Conservation (phyloP, 768 basidiomycete genomes). For the Butyriboletus loyo region DNA sequence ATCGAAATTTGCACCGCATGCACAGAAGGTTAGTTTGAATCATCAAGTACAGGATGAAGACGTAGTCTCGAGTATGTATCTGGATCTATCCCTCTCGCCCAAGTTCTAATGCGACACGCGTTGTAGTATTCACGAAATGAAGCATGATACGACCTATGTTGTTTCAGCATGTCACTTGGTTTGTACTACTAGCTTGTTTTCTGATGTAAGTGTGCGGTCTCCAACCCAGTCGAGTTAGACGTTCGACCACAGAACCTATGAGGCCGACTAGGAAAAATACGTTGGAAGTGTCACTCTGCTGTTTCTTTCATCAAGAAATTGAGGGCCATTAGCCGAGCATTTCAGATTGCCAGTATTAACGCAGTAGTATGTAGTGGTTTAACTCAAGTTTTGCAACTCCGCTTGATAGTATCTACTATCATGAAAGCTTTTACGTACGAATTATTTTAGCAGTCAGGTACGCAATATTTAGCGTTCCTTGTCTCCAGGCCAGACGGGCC, state of each 20-base stretch:
- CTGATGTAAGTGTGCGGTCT: background rate
- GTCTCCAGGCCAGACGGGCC: background rate
- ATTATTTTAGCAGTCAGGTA: too few relatives aligned
- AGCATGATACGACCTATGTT: background rate
- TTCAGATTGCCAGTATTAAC: too few relatives aligned
- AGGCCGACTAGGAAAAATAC: background rate
- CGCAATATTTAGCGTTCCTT: background rate
- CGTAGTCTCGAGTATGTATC: slow-evolving; percentile 77
- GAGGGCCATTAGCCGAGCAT: too few relatives aligned
- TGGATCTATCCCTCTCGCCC: background rate
- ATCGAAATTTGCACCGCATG: slow-evolving; percentile 90
- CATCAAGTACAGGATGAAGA: slow-evolving; percentile 88
- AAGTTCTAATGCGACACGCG: background rate
- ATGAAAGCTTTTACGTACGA: too few relatives aligned
- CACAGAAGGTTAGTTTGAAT: slow-evolving; percentile 85
- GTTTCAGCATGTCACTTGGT: background rate
- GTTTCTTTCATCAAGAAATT: background rate
- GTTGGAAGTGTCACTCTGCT: background rate
- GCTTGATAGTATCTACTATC: too few relatives aligned
- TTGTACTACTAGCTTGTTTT: background rate
- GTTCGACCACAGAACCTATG: background rate
- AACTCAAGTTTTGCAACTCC: too few relatives aligned
- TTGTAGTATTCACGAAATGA: slow-evolving; percentile 33
- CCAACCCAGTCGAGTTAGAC: background rate
- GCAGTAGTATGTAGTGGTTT: too few relatives aligned